Base-by-base conservation (phyloP, 1,284 basidiomycete species). In the Pascua sp. region DNA sequence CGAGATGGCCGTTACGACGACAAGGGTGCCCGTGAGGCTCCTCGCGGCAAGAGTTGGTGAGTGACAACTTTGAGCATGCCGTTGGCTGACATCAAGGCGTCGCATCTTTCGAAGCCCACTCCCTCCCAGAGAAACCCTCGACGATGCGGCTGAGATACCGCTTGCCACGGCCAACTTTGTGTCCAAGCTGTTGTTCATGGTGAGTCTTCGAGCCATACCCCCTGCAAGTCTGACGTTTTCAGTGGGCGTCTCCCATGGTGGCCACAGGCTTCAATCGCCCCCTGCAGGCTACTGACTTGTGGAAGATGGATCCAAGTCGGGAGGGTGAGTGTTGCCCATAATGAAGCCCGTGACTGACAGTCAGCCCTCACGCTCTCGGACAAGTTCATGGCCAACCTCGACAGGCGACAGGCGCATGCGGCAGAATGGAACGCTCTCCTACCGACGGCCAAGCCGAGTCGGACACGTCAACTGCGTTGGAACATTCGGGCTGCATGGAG, bases 221-320 rank as follows among this genome's bases (percentile, higher is more conserved):
- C 24, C 24, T 32, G 24, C 24, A 32, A 4, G 24, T 7, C 24
- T 32, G 24, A 32, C 24, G 24, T 32, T 32, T 32, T 18, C 37
- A 71, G 62, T 74, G 72, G 72, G 66, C 72, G 17, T 85, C 84
- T 0, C 85, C 86, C 2, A 79, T 90, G 50, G 88, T 90, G 85
- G 82, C 81, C 53, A 41, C 66, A 41, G 67, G 67, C 0, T 88
- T 85, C 68, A 85, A 87, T 66, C 80, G 87, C 36, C 84, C 86
- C 0, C 78, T 88, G 0, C 85, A 88, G 70, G 86, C 85, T 0
- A 83, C 85, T 0, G 87, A 89, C 71, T 72, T 88, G 15, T 87
- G 85, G 84, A 84, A 69, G 50, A 65, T 72, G 72, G 84, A 86
- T 17, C n/a, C 37, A 7, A 39, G 36, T 17, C 37, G 47, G 11